Conservation (phyloP, 2,329 filamentous ascomycete species). For the Hypoxylon sp. region DNA sequence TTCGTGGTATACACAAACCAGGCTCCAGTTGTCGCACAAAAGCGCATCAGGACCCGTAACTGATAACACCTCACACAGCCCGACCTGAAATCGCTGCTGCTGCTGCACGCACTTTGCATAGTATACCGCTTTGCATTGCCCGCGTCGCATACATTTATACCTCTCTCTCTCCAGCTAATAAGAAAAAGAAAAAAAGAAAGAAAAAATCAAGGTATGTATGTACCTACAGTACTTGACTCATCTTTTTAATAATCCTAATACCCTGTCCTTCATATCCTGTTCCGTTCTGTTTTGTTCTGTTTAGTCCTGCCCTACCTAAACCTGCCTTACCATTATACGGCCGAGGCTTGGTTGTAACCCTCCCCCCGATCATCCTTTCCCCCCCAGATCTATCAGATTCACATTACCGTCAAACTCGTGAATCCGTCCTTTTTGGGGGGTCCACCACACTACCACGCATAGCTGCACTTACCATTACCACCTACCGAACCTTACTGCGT, state of each 20-base stretch:
- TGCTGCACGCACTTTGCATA: slow-evolving; percentile 8
- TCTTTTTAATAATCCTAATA: no score
- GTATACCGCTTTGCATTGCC: slow-evolving; percentile 35
- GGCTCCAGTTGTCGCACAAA: slow-evolving; percentile 30
- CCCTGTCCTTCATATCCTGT: no score
- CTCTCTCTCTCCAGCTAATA: no score
- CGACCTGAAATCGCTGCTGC: slow-evolving; percentile 25
- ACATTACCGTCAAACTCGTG: slow-evolving; percentile 25
- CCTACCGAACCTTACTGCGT: not conserved
- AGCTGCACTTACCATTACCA: slow-evolving; percentile 1
- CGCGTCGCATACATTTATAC: no score
- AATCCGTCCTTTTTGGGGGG: slow-evolving; percentile 25
- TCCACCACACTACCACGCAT: slow-evolving; percentile 6
- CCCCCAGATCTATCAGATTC: slow-evolving; percentile 39
- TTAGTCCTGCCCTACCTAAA: not conserved
- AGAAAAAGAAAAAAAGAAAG: slow-evolving; percentile 7
- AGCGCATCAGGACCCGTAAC: slow-evolving; percentile 33
- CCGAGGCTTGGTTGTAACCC: slow-evolving; percentile 30
- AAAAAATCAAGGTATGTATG: no score
- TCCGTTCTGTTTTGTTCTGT: slow-evolving; percentile 8
- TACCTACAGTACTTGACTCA: no score
- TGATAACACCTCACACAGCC: slow-evolving; percentile 37
- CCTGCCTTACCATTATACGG: slow-evolving; percentile 28
- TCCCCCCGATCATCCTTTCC: slow-evolving; percentile 28
- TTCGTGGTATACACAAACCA: slow-evolving; percentile 24